Evolutionary conservation across 2,329 filamentous ascomycete species (phyloP).

Genomic region (Alternaria sp.): DNA sequence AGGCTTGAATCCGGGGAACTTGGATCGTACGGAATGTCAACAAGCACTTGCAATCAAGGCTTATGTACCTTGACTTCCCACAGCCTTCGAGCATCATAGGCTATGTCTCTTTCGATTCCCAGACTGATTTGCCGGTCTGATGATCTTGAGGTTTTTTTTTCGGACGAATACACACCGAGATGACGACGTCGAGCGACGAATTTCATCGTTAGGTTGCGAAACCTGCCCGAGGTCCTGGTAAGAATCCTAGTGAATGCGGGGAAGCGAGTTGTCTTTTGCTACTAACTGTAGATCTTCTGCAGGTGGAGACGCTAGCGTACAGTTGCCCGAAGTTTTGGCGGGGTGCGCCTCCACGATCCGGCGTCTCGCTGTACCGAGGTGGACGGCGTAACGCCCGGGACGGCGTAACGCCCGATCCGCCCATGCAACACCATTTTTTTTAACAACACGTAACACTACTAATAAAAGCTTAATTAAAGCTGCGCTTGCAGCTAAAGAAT

Average conservation of each 20-base stretch:
- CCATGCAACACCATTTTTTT: no score
- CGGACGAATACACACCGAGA: slow-evolving; percentile 21
- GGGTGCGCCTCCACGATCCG: slow-evolving; percentile 3
- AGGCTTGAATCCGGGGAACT: background rate
- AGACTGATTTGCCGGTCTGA: background rate
- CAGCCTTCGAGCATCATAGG: background rate
- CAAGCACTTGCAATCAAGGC: background rate
- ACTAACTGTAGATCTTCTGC: slow-evolving; percentile 3
- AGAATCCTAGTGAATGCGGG: slow-evolving; percentile 15
- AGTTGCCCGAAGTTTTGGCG: slow-evolving; percentile 7
- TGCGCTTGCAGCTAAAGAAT: no score
- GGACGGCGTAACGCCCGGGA: no score
- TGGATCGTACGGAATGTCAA: background rate
- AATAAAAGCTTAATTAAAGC: no score
- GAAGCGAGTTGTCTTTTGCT: slow-evolving; percentile 13
- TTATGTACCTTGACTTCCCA: background rate
- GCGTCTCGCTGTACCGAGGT: slow-evolving; percentile 1
- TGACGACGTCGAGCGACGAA: slow-evolving; percentile 12
- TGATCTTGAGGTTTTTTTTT: background rate
- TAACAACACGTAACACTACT: no score
- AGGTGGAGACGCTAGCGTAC: slow-evolving; percentile 3
- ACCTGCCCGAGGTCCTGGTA: background rate
- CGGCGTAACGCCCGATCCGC: no score
- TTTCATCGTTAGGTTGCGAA: background rate
- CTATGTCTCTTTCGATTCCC: background rate